Base-by-base conservation (phyloP, 139 green algal species). In the Chlamydomonas eustigma region DNA sequence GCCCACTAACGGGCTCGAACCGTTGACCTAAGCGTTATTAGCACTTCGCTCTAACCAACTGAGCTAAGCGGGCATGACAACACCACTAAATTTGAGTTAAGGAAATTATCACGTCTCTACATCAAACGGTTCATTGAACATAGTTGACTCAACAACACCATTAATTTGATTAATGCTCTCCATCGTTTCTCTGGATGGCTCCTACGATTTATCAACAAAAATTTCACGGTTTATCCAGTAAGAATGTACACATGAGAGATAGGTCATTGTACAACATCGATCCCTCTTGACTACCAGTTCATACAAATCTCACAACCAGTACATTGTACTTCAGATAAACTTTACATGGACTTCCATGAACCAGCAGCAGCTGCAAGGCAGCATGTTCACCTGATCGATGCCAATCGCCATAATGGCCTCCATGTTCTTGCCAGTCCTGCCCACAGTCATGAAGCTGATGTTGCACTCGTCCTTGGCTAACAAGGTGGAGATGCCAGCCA, bases 341-440 rank as follows among this genome's bases (percentile, higher is more conserved):
- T 58, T 18, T 18, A 12, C 44, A 18, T 58, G 44, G 44, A 58
- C 44, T 18, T 18, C 44, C 44, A n/a, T n/a, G n/a, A n/a, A n/a
- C n/a, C n/a, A n/a, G n/a, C n/a, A n/a, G n/a, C n/a, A n/a, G n/a
- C n/a, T n/a, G n/a, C n/a, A n/a, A n/a, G 71, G 70, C 74, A n/a
- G n/a, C n/a, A n/a, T n/a, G n/a, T 79, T 58, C 67, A 82, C 76
- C 35, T 83, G 78, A 81, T 98, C 94, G 3, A 98, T 85, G 51
- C 94, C 94, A 65, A 98, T 94, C 39, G 92, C 94, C 94, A 98
- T 98, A 71, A 98, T 91, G 25, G 94, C 94, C 50, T 89, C 85
- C 3, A 51, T 66, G 28, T 67, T 51, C 37, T 66, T 78, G n/a
- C 37, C 50, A 2, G 74, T 80, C 34, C 77, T 68, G 0, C 58